These are phyloP conservation scores for Xerocomus minutiporus DNA, from an alignment of 1,284 basidiomycete species.

Conservation along the genomic window DNA sequence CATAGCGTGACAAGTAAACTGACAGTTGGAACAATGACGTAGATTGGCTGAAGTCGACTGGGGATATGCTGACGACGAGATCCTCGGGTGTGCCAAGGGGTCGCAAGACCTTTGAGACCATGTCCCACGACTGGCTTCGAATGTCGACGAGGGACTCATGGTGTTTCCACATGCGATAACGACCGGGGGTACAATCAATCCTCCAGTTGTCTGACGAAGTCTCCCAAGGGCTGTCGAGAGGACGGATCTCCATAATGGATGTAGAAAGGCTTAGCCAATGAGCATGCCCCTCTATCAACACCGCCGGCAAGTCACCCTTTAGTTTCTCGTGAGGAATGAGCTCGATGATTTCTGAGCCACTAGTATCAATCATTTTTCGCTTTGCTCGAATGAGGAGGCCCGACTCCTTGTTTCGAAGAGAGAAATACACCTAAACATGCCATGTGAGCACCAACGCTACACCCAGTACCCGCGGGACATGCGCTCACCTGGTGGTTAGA, in stretches of 20 bases:
- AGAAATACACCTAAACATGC: neutral
- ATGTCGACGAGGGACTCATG: conserved; percentile 26
- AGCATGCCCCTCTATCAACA: conserved; percentile 31
- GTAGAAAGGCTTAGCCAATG: conserved; percentile 38
- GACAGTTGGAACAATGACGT: conserved; percentile 16
- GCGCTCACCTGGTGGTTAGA: neutral
- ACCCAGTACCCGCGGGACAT: no score
- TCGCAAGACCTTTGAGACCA: conserved; percentile 28
- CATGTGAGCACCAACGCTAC: neutral
- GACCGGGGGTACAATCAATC: conserved; percentile 2
- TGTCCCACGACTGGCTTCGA: conserved; percentile 29
- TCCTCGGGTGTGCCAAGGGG: conserved; percentile 31
- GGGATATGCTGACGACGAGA: conserved; percentile 4
- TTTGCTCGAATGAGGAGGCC: conserved; percentile 33
- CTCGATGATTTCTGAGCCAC: conserved; percentile 23
- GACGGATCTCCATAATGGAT: conserved; percentile 36
- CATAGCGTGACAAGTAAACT: conserved; percentile 39
- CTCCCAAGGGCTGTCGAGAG: conserved; percentile 23
- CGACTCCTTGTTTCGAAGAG: neutral
- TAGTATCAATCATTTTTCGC: neutral
- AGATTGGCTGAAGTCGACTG: conserved; percentile 7
- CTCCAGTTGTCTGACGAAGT: conserved; percentile 15
- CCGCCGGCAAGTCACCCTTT: conserved; percentile 35
- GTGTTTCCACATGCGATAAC: conserved; percentile 15
- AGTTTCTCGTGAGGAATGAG: conserved; percentile 36